These are phyloP conservation scores for Carnegiea gigantea DNA, from an alignment of 179 eudicot genomes.

Conservation along the genomic window DNA sequence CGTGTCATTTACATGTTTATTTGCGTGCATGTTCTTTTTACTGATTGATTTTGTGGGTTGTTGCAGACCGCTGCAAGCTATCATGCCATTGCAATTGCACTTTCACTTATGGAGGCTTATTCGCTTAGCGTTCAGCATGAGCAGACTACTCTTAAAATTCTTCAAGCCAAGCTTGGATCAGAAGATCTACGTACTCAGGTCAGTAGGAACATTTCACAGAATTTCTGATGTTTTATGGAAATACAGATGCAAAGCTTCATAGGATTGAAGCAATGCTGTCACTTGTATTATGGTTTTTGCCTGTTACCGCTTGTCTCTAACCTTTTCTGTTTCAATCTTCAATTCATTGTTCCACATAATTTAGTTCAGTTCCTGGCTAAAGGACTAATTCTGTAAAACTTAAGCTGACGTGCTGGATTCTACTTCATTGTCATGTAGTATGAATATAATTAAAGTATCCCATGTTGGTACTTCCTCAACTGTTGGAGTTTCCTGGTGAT, in stretches of 20 bases:
- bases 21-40: not conserved
- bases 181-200: conserved; percentile 99
- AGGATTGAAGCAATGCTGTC: not conserved
- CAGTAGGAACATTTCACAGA: conserved; percentile 8
- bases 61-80: conserved; percentile 98
- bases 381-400: too few relatives aligned
- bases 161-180: conserved; percentile 86
- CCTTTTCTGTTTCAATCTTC: too few relatives aligned
- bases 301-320: not conserved
- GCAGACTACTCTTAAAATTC: conserved; percentile 92
- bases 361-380: too few relatives aligned
- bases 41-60: not conserved
- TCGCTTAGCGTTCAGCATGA: conserved; percentile 97
- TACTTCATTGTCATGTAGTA: too few relatives aligned
- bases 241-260: not conserved
- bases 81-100: conserved; percentile 99
- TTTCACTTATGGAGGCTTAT: conserved; percentile 98
- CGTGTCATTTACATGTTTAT: not conserved
- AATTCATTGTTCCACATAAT: too few relatives aligned
- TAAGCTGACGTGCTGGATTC: too few relatives aligned
- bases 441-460: too few relatives aligned
- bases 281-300: not conserved
- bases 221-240: not conserved
- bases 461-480: too few relatives aligned
- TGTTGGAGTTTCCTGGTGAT: too few relatives aligned